Base-by-base conservation (phyloP, 805 yeast genomes). In the Metschnikowia koreensis region DNA sequence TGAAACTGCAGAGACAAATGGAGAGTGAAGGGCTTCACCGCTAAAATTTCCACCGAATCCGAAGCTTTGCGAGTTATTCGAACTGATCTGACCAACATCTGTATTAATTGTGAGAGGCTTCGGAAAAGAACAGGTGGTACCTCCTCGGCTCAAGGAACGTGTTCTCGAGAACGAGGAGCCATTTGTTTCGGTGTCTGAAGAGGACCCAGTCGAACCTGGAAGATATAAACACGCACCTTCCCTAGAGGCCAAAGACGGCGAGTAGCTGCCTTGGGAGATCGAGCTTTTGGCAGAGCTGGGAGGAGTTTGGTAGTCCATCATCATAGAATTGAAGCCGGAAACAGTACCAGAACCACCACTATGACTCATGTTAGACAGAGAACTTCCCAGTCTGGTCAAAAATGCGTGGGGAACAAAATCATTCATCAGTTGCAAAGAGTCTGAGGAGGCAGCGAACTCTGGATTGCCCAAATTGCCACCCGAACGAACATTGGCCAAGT, bases 331-430 rank as follows among this genome's bases (percentile, higher is more conserved):
- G 59, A 66, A 68, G 17, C 56, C 56, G 9, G 56, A 50, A 7
- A 40, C 28, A 15, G 42, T 36, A 29, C 43, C 48, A 9, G 51
- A 38, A 12, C 51, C 51, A 8, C 65, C 63, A 40, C 50, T 52
- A 27, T 50, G 45, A 38, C 44, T 33, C 26, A 46, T 29, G 16
- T 46, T 51, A 36, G 46, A 54, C 61, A 16, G 71, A 66, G 46
- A 68, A 63, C 54, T 48, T 15, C 51, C 51, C 50, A 44, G 54
- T 26, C 71, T 60, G 50, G 66, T 64, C 29, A 74, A 69, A 38
- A 70, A 65, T 8, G 70, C 62, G 51, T 72, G 77, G 2, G 79
- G 76, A 5, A 74, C 78, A 51, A 59, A 74, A 60, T 74, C 78
- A 52, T 70, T 76, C 65, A 73, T 69, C 51, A 75, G 73, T 58